Base-by-base conservation (phyloP, 2,329 filamentous ascomycete genomes). In the Fusarium sterilihyphosum region DNA sequence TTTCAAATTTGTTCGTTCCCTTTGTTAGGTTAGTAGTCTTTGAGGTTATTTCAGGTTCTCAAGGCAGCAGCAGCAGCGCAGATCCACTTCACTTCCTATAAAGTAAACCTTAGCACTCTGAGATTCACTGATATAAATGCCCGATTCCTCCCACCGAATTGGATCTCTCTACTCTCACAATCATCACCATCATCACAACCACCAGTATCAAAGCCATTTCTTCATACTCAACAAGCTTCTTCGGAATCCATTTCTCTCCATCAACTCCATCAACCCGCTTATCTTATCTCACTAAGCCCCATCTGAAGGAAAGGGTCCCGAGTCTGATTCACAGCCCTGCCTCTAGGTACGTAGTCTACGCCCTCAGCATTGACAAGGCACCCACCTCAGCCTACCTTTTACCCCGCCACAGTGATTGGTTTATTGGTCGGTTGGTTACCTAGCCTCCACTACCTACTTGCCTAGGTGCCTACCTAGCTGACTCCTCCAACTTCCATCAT, bases 401-500 rank as follows among this genome's bases (percentile, higher is more conserved):
- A 52, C 65, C 77, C 77, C 77, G 77, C 77, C 52, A 56, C 24
- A 78, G 75, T 70, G 47, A 65, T 75, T 77, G 67, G 63, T 49
- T 71, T 43, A 66, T 75, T 78, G 67, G 65, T 54, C 43, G 37
- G 65, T 26, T 64, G 52, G 65, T 61, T 68, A 41, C 65, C 35
- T 68, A 67, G 43, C 63, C 35, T 61, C 56, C 31, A 20, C 56
- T 59, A 37, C 43, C 56, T 35, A 29, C 54, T 18, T 63, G 54
- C 52, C 41, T 41, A 41, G 40, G 40, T 35, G 33, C 33, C 33
- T 41, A 41, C 24, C 44, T 74, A 57, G 47, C 70, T 61, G 52
- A 76, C 73, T 73, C 69, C 74, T 77, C 73, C 65, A 70, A 73
- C 73, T 71, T 77, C 69, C 71, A 77, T 69, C 76, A 66, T 71